Evolutionary conservation across 164 flowering plant genomes (phyloP).

Genomic region (Berberis vulgaris): DNA sequence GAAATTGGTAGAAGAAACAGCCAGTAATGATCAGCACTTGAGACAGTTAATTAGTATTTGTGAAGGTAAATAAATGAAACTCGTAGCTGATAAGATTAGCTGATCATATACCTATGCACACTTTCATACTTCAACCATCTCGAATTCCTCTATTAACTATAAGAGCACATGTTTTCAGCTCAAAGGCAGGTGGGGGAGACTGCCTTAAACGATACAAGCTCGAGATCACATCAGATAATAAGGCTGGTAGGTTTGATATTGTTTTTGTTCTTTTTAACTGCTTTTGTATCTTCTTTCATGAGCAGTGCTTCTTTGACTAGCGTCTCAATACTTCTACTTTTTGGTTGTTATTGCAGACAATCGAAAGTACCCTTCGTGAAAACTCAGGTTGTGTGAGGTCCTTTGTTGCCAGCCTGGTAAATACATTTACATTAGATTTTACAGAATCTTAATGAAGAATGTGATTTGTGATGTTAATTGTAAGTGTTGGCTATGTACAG

Average conservation of each 20-base stretch:
- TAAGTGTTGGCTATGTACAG: conserved; percentile 24
- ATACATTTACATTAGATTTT: background rate
- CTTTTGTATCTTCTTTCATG: background rate
- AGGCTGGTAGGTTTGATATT: conserved; percentile 57
- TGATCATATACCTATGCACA: too few species aligned
- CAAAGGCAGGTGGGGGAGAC: conserved; percentile 99
- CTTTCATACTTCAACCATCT: too few species aligned
- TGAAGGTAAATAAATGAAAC: conserved; percentile 51
- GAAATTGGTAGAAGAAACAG: conserved; percentile 89
- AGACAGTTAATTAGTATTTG: conserved; percentile 76
- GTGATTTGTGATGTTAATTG: background rate
- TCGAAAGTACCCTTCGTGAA: conserved; percentile 86
- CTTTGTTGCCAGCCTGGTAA: conserved; percentile 88
- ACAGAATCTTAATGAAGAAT: background rate
- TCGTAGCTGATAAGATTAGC: background rate
- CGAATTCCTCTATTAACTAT: background rate
- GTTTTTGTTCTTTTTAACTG: background rate
- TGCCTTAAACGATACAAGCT: conserved; percentile 92
- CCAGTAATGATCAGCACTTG: conserved; percentile 61
- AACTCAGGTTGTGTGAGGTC: conserved; percentile 88
- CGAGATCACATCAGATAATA: conserved; percentile 97
- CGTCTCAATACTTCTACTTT: conserved; percentile 1
- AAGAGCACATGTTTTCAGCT: conserved; percentile 41
- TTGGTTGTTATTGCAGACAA: conserved; percentile 49
- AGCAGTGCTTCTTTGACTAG: background rate